These are phyloP conservation scores for Botrytis squamosa DNA, from an alignment of 2,329 filamentous ascomycete species.

Conservation along the genomic window DNA sequence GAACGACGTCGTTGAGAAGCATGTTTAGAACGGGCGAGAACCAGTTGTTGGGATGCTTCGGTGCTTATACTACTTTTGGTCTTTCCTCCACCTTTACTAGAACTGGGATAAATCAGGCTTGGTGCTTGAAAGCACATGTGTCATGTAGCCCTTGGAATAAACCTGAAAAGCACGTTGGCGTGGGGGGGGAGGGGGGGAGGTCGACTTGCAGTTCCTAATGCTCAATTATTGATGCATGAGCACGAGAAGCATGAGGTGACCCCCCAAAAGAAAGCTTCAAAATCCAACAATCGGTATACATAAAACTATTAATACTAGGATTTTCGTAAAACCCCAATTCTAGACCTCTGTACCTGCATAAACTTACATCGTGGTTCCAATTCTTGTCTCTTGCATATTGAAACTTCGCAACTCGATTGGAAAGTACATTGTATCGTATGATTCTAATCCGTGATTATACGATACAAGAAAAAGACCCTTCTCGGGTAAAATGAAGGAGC, in stretches of 20 bases:
- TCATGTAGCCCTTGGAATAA: neutral
- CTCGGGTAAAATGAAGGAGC: constrained; percentile 11
- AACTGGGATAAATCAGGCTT: neutral
- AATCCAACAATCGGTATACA: neutral
- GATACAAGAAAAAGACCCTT: neutral
- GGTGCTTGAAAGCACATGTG: neutral
- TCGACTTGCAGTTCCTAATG: neutral
- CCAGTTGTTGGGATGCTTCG: neutral
- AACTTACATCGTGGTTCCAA: neutral
- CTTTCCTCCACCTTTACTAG: neutral
- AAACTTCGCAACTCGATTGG: neutral
- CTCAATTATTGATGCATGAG: neutral
- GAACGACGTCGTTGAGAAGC: constrained; percentile 13
- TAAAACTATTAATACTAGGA: neutral
- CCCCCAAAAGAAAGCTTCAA: neutral
- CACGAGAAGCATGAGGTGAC: neutral
- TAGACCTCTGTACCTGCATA: constrained; percentile 11
- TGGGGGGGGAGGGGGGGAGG: too few species aligned
- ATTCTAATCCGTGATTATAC: neutral
- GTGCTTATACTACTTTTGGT: neutral
- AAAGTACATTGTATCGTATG: neutral
- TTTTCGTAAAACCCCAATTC: neutral
- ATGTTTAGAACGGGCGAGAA: neutral
- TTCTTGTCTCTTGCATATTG: neutral
- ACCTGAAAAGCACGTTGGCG: neutral